Conservation (phyloP, 2,329 filamentous ascomycete genomes). For the Thyridium curvatum region DNA sequence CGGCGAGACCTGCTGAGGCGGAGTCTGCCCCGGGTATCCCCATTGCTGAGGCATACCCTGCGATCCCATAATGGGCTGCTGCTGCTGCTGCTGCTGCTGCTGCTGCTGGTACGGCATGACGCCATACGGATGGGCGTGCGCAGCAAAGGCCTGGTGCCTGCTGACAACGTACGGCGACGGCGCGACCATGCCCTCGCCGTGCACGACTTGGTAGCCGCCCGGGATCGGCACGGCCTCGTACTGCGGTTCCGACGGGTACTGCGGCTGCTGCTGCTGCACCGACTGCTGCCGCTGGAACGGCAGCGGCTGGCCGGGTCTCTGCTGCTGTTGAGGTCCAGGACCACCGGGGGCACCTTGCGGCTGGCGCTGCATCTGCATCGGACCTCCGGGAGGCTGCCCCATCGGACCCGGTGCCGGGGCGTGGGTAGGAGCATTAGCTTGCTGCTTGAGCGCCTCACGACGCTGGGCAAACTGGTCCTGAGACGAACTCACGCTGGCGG, state of each 20-base stretch:
- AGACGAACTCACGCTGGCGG: neutral
- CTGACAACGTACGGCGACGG: conserved; percentile 23
- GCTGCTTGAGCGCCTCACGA: conserved; percentile 3
- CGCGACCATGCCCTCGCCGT: conserved; percentile 25
- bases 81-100: neutral
- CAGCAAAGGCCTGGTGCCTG: too few relatives aligned
- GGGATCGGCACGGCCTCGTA: conserved; percentile 32
- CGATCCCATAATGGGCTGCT: too few relatives aligned
- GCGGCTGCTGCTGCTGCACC: conserved; percentile 7
- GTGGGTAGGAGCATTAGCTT: neutral
- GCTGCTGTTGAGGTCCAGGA: conserved; percentile 10
- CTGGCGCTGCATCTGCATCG: neutral
- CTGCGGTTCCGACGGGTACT: conserved; percentile 18
- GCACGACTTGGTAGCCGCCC: conserved; percentile 25
- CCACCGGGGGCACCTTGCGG: neutral
- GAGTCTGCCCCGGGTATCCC: conserved; percentile 4
- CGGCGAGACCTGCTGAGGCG: conserved; percentile 1
- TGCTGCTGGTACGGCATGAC: too few relatives aligned
- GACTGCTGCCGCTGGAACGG: conserved; percentile 7
- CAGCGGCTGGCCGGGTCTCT: conserved; percentile 4
- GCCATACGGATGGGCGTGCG: conserved; percentile 6
- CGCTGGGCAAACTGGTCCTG: neutral
- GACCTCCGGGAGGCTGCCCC: too few relatives aligned
- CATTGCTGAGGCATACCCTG: conserved; percentile 1
- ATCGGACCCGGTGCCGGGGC: too few relatives aligned